Percentiles rank a stretch among this genome's conserved stretches.
Conservation (phyloP, 2,329 filamentous ascomycete genomes). For the Meredithiella fracta region DNA sequence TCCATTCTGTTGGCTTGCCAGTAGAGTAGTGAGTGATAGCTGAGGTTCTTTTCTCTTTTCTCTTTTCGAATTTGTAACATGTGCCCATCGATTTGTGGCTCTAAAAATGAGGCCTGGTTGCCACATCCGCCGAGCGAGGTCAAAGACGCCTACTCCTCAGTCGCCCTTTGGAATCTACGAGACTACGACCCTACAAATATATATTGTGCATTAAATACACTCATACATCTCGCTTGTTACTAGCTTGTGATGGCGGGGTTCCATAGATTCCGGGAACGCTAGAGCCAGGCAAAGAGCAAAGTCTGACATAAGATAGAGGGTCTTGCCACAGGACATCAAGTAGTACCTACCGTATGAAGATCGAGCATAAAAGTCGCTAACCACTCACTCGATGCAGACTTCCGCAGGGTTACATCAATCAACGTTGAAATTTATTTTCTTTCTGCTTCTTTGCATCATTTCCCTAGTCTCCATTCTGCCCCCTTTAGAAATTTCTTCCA, state of each 20-base stretch:
- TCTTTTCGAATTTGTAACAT: neutral
- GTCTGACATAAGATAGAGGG: neutral
- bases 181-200: too few relatives aligned
- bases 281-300: neutral
- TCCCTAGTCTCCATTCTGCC: neutral
- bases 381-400: neutral
- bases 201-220: too few relatives aligned
- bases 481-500: neutral
- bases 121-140: neutral
- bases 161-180: too few relatives aligned
- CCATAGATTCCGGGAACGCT: neutral
- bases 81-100: neutral
- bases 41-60: neutral
- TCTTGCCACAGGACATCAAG: neutral
- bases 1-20: too few relatives aligned
- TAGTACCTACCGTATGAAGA: neutral
- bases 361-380: neutral
- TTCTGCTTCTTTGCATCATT: neutral
- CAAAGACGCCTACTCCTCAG: neutral
- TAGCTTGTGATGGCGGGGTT: neutral
- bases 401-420: neutral
- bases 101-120: slow-evolving; percentile 1
- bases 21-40: neutral
- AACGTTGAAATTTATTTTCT: neutral
- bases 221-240: too few relatives aligned